phyloP scores from a whole-genome alignment of 2,329 filamentous ascomycete species.

The Fusarium multiceps region DNA sequence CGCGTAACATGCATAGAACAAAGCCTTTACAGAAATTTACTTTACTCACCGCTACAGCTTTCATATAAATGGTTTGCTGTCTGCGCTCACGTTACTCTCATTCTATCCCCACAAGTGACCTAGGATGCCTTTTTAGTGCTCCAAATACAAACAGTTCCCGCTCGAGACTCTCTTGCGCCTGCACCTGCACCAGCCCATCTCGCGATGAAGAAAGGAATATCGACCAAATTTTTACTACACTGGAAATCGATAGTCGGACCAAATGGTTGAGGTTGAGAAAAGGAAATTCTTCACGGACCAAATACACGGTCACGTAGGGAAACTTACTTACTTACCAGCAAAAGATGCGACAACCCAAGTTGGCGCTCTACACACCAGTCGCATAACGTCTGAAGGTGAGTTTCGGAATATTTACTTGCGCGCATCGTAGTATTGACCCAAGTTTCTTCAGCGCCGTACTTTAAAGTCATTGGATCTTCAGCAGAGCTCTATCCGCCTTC shows the following conservation, averaged over 20 bases:
- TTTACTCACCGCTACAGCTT: constrained; percentile 15
- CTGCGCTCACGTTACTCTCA: neutral
- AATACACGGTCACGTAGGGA: constrained; percentile 50
- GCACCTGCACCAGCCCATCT: constrained; percentile 31
- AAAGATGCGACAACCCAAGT: constrained; percentile 38
- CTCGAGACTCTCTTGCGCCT: constrained; percentile 40
- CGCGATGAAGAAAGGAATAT: constrained; percentile 51
- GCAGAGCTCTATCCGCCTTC: constrained; percentile 52
- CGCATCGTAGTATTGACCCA: constrained; percentile 13
- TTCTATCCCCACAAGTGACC: neutral
- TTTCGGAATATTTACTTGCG: constrained; percentile 22
- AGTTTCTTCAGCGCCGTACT: constrained; percentile 45
- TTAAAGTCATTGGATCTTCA: constrained; percentile 49
- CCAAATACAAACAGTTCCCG: constrained; percentile 17
- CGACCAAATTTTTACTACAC: constrained; percentile 41
- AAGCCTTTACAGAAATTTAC: constrained; percentile 5
- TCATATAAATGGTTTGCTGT: constrained; percentile 11
- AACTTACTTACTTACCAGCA: constrained; percentile 48
- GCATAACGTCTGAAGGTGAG: constrained; percentile 46
- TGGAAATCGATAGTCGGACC: constrained; percentile 48
- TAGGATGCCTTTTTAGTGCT: constrained; percentile 37
- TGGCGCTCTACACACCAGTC: constrained; percentile 49
- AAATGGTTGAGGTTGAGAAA: constrained; percentile 53
- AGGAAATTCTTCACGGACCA: constrained; percentile 47
- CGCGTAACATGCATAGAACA: constrained; percentile 11